A percentile compares a stretch with the other conserved stretches of the same genome.
Evolutionary conservation across 192 early-diverging fungal species (phyloP).

Genomic region (Pilaira anomala): DNA sequence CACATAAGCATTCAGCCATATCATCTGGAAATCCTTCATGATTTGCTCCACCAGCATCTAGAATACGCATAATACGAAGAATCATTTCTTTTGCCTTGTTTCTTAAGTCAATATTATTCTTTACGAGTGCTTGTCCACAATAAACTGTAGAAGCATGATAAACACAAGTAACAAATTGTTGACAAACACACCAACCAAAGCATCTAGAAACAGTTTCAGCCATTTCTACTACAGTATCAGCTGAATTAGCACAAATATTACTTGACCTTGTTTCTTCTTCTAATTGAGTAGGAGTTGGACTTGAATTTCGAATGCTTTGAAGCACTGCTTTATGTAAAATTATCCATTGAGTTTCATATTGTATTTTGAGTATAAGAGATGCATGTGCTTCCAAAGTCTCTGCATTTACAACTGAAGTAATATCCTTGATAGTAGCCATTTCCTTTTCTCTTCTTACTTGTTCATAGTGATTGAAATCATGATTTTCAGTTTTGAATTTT

Average conservation of each 20-base stretch:
- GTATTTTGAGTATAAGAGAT: constrained; percentile 25
- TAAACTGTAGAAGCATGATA: constrained; percentile 38
- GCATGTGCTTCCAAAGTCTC: constrained; percentile 19
- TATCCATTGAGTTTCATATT: constrained; percentile 35
- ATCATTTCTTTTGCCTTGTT: constrained; percentile 14
- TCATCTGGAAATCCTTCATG: constrained; percentile 33
- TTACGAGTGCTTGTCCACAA: constrained; percentile 21
- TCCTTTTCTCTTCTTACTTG: not conserved
- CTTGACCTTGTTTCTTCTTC: not conserved
- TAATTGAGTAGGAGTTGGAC: not conserved
- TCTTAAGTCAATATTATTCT: not conserved
- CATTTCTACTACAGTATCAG: constrained; percentile 26
- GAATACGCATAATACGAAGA: constrained; percentile 15
- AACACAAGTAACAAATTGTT: constrained; percentile 33
- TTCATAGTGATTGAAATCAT: not conserved
- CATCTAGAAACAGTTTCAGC: constrained; percentile 24
- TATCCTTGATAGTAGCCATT: not conserved
- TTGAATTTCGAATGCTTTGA: not conserved
- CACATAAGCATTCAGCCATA: constrained; percentile 16
- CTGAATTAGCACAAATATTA: constrained; percentile 27
- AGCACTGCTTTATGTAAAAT: constrained; percentile 29
- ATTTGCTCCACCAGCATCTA: constrained; percentile 5
- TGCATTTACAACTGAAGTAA: constrained; percentile 9
- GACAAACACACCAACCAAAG: constrained; percentile 37
- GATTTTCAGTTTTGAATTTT: not conserved